phyloP scores from a whole-genome alignment of 2,329 filamentous ascomycete genomes.

The Sarocladium kiliense region DNA sequence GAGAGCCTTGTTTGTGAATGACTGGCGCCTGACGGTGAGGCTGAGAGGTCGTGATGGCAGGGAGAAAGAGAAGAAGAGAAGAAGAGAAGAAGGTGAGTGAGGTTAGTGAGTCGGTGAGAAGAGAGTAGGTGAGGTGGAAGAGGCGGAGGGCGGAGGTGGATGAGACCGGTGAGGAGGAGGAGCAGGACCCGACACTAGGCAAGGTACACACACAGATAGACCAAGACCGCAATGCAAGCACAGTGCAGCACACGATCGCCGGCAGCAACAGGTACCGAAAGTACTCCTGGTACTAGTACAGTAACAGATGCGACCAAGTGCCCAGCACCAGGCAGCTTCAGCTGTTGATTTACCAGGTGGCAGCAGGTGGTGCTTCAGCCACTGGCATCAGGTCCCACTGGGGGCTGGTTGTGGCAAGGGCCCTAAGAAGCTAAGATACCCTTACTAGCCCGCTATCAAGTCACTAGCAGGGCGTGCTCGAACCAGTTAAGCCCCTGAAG shows the following conservation, averaged over 20 bases:
- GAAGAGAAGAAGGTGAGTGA: background rate
- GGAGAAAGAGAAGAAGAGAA: background rate
- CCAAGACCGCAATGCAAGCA: background rate
- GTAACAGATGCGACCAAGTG: too few relatives aligned
- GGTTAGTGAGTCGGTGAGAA: constrained; percentile 2
- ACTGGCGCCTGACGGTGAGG: background rate
- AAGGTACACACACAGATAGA: background rate
- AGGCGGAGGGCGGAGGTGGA: background rate
- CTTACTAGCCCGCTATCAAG: too few relatives aligned
- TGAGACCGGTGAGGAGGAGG: constrained; percentile 3
- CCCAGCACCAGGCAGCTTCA: too few relatives aligned
- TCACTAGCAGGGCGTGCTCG: background rate
- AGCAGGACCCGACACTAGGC: background rate
- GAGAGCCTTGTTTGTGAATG: background rate
- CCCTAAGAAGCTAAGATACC: background rate
- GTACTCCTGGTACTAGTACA: too few relatives aligned
- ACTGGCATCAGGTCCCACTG: background rate
- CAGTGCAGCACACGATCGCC: background rate
- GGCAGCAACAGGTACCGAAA: too few relatives aligned
- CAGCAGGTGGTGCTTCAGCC: background rate
- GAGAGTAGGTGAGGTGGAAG: background rate
- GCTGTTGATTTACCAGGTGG: too few relatives aligned
- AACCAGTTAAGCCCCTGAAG: background rate
- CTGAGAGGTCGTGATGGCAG: background rate
- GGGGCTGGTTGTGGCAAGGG: background rate